A percentile compares a stretch with the other conserved stretches of the same genome.
These are phyloP conservation scores for Yarrowia porcina DNA, from an alignment of 805 yeast species.

Conservation along the genomic window DNA sequence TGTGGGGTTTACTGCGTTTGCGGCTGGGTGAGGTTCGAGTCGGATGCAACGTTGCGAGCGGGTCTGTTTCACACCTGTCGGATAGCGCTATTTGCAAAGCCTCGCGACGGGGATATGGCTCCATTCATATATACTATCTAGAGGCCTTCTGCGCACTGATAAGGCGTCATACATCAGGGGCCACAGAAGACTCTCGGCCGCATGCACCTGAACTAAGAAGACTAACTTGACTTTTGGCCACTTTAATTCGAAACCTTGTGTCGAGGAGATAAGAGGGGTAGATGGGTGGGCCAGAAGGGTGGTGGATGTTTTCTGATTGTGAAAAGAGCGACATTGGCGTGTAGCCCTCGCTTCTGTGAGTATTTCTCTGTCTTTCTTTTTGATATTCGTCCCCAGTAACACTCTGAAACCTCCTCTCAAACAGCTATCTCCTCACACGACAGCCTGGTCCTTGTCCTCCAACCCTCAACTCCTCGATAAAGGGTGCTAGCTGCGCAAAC, in stretches of 20 bases:
- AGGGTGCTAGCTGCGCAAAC: slow-evolving; percentile 19
- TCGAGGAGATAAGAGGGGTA: slow-evolving; percentile 19
- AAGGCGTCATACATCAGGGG: slow-evolving; percentile 25
- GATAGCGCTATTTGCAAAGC: not conserved
- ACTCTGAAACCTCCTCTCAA: not conserved
- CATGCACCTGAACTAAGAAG: slow-evolving; percentile 20
- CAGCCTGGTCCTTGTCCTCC: slow-evolving; percentile 15
- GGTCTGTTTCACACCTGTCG: not conserved
- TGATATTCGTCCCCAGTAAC: not conserved
- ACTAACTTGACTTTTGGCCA: not conserved
- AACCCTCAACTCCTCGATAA: slow-evolving; percentile 23
- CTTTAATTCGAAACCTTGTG: slow-evolving; percentile 12
- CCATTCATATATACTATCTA: not conserved
- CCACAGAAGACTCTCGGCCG: slow-evolving; percentile 25
- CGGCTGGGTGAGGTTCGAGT: not conserved
- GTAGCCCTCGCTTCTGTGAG: not conserved
- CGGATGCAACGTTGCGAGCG: not conserved
- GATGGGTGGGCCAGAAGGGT: not conserved
- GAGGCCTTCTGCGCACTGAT: slow-evolving; percentile 17
- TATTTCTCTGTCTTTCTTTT: not conserved
- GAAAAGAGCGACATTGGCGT: not conserved
- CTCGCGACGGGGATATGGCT: not conserved
- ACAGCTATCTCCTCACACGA: slow-evolving; percentile 22
- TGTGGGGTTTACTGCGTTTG: not conserved
- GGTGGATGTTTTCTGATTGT: not conserved